phyloP scores from a whole-genome alignment of 2,329 filamentous ascomycete genomes.

The Colletotrichum graminicola region DNA sequence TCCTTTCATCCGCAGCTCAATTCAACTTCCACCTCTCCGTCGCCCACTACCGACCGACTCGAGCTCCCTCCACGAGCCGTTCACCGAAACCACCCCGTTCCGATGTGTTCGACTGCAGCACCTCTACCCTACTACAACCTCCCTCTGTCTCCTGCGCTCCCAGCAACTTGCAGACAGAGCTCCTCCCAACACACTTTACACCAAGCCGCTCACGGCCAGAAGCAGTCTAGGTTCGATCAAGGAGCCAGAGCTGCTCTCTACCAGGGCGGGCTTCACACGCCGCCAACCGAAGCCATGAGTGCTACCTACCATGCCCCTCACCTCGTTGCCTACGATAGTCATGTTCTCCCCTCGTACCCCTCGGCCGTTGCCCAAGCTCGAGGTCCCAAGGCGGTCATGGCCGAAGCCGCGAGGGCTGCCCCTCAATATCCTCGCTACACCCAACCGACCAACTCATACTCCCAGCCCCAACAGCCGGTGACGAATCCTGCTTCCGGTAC shows the following conservation, averaged over 20 bases:
- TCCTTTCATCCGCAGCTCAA: background rate
- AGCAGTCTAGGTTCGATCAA: conserved; percentile 28
- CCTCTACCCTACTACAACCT: conserved; percentile 41
- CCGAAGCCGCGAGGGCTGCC: conserved; percentile 50
- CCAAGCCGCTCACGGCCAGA: conserved; percentile 14
- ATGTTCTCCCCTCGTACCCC: conserved; percentile 58
- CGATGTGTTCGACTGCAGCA: conserved; percentile 46
- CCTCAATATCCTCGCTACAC: conserved; percentile 51
- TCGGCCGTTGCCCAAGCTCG: conserved; percentile 50
- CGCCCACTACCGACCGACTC: background rate
- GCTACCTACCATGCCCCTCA: conserved; percentile 62
- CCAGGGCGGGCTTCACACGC: conserved; percentile 61
- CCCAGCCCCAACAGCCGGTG: conserved; percentile 37
- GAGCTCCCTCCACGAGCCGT: conserved; percentile 22
- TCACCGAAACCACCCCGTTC: conserved; percentile 28
- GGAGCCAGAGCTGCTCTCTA: conserved; percentile 45
- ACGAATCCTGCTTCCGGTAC: conserved; percentile 39
- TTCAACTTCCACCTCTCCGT: background rate
- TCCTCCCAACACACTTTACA: conserved; percentile 18
- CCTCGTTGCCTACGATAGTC: conserved; percentile 61
- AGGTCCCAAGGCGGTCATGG: conserved; percentile 49
- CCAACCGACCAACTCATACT: conserved; percentile 41
- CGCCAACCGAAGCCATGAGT: conserved; percentile 66
- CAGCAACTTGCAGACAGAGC: conserved; percentile 34
- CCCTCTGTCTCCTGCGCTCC: conserved; percentile 41